phyloP scores from a whole-genome alignment of 805 yeast species.

The Candida khao-thaluensis region DNA sequence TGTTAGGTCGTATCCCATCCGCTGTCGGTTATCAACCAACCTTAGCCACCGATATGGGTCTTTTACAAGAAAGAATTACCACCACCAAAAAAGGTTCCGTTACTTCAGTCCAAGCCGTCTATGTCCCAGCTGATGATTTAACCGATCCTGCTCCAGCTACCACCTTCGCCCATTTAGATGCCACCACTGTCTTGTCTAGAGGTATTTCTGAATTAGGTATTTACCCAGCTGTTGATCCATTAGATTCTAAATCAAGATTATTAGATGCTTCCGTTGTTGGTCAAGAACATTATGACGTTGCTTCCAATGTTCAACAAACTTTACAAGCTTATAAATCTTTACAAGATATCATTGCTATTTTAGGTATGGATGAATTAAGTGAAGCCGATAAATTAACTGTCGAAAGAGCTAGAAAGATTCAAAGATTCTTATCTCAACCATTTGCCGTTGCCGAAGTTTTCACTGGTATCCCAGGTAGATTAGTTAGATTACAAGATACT shows the following conservation, averaged over 20 bases:
- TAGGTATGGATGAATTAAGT: slow-evolving; percentile 99
- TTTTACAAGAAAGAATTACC: slow-evolving; percentile 99
- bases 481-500: slow-evolving; percentile 96
- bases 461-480: slow-evolving; percentile 99
- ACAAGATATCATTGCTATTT: slow-evolving; percentile 99
- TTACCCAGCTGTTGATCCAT: slow-evolving; percentile 99
- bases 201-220: slow-evolving; percentile 99
- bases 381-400: slow-evolving; percentile 98
- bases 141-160: slow-evolving; percentile 99
- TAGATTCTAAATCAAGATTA: slow-evolving; percentile 98
- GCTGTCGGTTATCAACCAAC: slow-evolving; percentile 99
- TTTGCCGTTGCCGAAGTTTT: slow-evolving; percentile 99
- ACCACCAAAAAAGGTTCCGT: slow-evolving; percentile 99
- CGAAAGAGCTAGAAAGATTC: slow-evolving; percentile 99
- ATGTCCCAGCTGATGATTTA: slow-evolving; percentile 99
- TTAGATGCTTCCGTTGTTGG: slow-evolving; percentile 97
- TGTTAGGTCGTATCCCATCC: slow-evolving; percentile 99
- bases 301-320: slow-evolving; percentile 94
- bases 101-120: slow-evolving; percentile 99
- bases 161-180: slow-evolving; percentile 99
- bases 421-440: slow-evolving; percentile 99
- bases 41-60: slow-evolving; percentile 99
- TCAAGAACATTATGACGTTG: slow-evolving; percentile 97
- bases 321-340: slow-evolving; percentile 99
- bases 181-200: slow-evolving; percentile 99